Evolutionary conservation across 2,329 filamentous ascomycete genomes (phyloP).

Genomic region (Ceratocystis ficicola): DNA sequence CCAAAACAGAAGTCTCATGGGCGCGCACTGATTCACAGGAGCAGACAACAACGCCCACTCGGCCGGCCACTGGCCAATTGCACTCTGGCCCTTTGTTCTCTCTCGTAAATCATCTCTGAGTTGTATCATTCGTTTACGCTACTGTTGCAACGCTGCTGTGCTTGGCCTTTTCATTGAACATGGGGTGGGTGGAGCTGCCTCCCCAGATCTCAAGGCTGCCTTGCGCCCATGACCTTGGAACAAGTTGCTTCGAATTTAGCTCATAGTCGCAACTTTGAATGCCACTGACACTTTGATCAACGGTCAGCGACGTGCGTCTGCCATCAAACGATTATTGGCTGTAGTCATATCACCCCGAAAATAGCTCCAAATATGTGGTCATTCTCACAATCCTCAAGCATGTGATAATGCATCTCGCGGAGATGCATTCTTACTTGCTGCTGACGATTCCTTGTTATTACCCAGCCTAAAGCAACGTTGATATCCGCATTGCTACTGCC

Average conservation of each 20-base stretch:
- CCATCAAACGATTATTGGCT: background rate
- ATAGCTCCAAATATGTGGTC: background rate
- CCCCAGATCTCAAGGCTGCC: background rate
- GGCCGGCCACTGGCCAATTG: background rate
- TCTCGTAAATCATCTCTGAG: slow-evolving; percentile 3
- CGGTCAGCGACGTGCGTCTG: background rate
- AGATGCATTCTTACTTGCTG: background rate
- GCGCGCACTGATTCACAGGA: background rate
- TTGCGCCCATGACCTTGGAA: background rate
- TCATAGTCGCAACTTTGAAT: background rate
- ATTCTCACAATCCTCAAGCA: background rate
- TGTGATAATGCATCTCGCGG: background rate
- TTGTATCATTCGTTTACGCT: background rate
- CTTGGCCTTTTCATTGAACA: background rate
- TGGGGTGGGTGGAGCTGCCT: background rate
- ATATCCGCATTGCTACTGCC: no score
- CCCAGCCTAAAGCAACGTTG: no score
- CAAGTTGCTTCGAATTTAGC: background rate
- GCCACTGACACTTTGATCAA: slow-evolving; percentile 5
- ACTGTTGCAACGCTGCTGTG: background rate
- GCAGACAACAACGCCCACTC: background rate
- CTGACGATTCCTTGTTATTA: no score
- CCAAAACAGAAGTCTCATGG: background rate
- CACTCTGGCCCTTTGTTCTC: background rate
- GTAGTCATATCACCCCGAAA: slow-evolving; percentile 2